These are phyloP conservation scores for Leptodontidium sp. DNA, from an alignment of 2,329 filamentous ascomycete genomes.

Conservation along the genomic window DNA sequence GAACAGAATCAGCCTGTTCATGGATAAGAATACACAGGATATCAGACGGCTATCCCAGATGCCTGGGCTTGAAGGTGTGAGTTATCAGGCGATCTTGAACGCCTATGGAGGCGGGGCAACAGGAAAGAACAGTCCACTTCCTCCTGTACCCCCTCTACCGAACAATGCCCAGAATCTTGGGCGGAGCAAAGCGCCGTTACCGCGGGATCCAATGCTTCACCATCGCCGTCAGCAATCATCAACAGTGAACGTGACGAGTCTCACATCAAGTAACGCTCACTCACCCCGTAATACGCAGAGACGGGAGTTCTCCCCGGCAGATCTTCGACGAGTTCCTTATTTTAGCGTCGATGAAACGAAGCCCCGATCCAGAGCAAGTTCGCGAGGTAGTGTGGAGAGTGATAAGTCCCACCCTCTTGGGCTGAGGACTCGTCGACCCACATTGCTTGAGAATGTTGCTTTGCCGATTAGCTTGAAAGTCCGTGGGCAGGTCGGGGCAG, in stretches of 20 bases:
- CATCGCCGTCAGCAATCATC: not conserved
- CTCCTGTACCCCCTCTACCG: not conserved
- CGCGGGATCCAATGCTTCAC: not conserved
- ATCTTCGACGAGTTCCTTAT: constrained; percentile 2
- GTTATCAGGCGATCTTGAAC: not conserved
- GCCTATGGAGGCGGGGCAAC: not conserved
- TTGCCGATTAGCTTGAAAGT: not conserved
- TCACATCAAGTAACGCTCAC: not conserved
- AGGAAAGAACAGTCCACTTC: not conserved
- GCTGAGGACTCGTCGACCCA: not conserved
- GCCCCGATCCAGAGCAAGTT: constrained; percentile 1
- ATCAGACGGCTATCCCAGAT: not conserved
- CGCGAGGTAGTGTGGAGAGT: not conserved
- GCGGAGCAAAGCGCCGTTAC: not conserved
- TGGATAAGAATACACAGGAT: constrained; percentile 2
- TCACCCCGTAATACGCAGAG: not conserved
- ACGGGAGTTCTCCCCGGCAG: not conserved
- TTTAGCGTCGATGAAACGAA: not conserved
- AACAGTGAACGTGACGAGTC: not conserved
- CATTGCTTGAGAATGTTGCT: not conserved
- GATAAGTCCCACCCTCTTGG: not conserved
- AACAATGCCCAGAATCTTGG: not conserved
- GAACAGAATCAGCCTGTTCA: constrained; percentile 6
- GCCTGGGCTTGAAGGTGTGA: not conserved
- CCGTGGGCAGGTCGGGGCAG: not conserved